Evolutionary conservation across 75 land plant genomes (phyloP).

Genomic region (Pinus albicaulis): DNA sequence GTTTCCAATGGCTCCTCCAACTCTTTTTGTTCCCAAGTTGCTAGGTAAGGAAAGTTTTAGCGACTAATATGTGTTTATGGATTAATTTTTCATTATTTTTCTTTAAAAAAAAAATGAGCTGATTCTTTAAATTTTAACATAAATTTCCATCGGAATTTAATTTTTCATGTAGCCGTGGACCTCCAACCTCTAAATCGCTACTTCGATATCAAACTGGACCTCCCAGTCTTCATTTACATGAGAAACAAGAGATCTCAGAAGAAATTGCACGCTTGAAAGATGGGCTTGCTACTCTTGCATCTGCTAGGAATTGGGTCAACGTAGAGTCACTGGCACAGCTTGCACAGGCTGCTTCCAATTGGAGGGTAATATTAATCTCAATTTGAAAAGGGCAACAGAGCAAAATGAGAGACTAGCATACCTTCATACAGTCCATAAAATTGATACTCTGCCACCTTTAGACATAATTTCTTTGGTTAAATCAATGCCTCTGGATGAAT

Average conservation of each 20-base stretch:
- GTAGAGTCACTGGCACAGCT: conserved; percentile 71
- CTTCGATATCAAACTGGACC: conserved; percentile 89
- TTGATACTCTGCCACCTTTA: conserved; percentile 62
- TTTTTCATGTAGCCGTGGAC: conserved; percentile 36
- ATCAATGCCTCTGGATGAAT: conserved; percentile 62
- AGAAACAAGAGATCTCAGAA: conserved; percentile 93
- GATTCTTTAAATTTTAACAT: no score
- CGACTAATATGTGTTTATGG: no score
- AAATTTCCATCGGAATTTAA: no score
- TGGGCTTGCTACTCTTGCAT: conserved; percentile 64
- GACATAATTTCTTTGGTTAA: conserved; percentile 86
- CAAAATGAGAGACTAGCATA: conserved; percentile 91
- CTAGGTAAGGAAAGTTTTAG: no score
- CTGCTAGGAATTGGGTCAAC: conserved; percentile 67
- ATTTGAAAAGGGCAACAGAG: conserved; percentile 86
- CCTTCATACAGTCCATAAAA: conserved; percentile 82
- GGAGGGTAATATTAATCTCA: conserved; percentile 68
- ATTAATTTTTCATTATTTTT: no score
- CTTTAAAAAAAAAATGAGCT: no score
- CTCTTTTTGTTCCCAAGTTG: conserved; percentile 65
- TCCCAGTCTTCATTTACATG: conserved; percentile 79
- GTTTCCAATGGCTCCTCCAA: conserved; percentile 80
- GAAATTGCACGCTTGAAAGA: conserved; percentile 85
- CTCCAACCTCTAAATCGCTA: conserved; percentile 79
- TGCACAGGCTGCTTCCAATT: conserved; percentile 69